These are phyloP conservation scores for Cinnamomum chago DNA, from an alignment of 164 flowering plant genomes.

Conservation along the genomic window DNA sequence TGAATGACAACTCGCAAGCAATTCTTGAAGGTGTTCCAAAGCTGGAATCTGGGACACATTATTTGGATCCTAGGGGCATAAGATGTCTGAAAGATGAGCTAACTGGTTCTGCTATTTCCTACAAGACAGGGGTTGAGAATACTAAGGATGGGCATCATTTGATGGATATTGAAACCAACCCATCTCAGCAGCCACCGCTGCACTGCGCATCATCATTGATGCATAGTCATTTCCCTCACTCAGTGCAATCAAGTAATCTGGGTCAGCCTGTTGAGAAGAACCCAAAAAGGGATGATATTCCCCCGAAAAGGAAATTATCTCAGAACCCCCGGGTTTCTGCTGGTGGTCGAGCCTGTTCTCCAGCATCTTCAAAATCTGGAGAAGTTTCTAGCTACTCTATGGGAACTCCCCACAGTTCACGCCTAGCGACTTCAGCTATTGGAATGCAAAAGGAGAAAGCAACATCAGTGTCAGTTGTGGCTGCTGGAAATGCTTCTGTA, in stretches of 20 bases:
- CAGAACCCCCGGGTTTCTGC: conserved; percentile 78
- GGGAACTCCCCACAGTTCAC: conserved; percentile 54
- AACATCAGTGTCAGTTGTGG: conserved; percentile 38
- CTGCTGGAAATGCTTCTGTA: conserved; percentile 48
- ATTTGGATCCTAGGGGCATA: conserved; percentile 42
- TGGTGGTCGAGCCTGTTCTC: conserved; percentile 59
- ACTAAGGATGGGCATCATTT: conserved; percentile 30
- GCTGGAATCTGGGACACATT: conserved; percentile 38
- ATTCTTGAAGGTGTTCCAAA: conserved; percentile 50
- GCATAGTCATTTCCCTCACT: conserved; percentile 36
- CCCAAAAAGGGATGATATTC: conserved; percentile 57
- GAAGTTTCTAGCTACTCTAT: conserved; percentile 77
- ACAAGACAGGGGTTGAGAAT: conserved; percentile 36
- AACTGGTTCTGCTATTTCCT: conserved; percentile 46
- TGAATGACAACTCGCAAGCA: neutral
- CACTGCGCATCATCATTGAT: conserved; percentile 35
- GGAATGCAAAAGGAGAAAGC: conserved; percentile 69
- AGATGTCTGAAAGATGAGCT: conserved; percentile 61
- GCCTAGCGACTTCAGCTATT: conserved; percentile 30
- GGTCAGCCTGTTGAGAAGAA: conserved; percentile 59
- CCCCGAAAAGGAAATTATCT: conserved; percentile 58
- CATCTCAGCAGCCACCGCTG: conserved; percentile 41
- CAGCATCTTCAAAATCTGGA: conserved; percentile 77
- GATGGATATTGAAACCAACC: conserved; percentile 36
- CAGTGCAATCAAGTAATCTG: conserved; percentile 53